A percentile compares a stretch with the other conserved stretches of the same genome.
These are phyloP conservation scores for Platismatia glauca DNA, from an alignment of 495 filamentous ascomycete genomes.

Conservation along the genomic window DNA sequence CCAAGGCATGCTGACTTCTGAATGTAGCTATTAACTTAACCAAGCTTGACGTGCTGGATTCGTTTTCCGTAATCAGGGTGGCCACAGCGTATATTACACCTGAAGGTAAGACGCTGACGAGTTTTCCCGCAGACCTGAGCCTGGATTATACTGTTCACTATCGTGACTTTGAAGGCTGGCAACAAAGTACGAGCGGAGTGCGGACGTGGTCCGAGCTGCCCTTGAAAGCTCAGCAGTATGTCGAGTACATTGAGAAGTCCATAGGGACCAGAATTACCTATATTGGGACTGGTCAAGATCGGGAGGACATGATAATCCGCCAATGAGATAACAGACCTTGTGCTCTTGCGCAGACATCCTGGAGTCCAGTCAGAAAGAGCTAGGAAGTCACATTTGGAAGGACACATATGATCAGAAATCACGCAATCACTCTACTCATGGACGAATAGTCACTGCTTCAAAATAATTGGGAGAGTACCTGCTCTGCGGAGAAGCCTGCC, in stretches of 20 bases:
- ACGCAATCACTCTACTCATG: no score
- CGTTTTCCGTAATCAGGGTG: constrained; percentile 70
- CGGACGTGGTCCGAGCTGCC: constrained; percentile 60
- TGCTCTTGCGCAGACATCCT: no score
- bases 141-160: constrained; percentile 55
- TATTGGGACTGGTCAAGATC: constrained; percentile 67
- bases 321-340: no score
- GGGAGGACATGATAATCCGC: constrained; percentile 54
- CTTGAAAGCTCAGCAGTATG: constrained; percentile 61
- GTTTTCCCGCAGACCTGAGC: constrained; percentile 59
- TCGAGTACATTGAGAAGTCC: constrained; percentile 69
- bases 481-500: no score
- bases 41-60: constrained; percentile 80
- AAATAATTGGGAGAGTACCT: no score
- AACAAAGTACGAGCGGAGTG: constrained; percentile 53
- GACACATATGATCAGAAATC: no score
- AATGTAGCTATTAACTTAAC: constrained; percentile 5
- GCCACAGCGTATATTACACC: constrained; percentile 56
- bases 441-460: no score
- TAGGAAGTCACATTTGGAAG: no score
- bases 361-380: no score
- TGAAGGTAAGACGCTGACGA: constrained; percentile 40
- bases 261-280: constrained; percentile 63
- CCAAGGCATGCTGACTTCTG: neutral
- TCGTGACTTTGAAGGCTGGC: constrained; percentile 71